Conservation (phyloP, 140 eudicot species). For the Flaveria floridana region DNA sequence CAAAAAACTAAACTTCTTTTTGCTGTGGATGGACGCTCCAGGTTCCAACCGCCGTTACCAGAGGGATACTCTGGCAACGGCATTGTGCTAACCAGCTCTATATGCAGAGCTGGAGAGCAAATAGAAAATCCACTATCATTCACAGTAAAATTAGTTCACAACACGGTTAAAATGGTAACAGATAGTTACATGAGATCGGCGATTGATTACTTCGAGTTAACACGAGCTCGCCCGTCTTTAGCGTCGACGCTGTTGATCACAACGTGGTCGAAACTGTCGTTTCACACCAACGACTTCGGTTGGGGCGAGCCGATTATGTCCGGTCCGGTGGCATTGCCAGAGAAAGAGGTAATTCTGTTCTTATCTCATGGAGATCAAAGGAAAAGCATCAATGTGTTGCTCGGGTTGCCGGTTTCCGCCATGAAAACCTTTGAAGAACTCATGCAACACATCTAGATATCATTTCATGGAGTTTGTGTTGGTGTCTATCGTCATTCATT, state of each 20-base stretch:
- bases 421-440: constrained; percentile 68
- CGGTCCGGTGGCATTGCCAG: constrained; percentile 78
- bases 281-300: constrained; percentile 73
- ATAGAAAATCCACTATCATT: constrained; percentile 47
- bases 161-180: constrained; percentile 51
- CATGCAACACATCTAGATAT: constrained; percentile 39
- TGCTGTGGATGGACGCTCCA: constrained; percentile 79
- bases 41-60: constrained; percentile 65
- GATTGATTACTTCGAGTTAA: constrained; percentile 68
- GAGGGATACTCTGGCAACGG: constrained; percentile 68
- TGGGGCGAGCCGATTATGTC: constrained; percentile 76
- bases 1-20: constrained; percentile 76
- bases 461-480: constrained; percentile 23
- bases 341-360: constrained; percentile 69
- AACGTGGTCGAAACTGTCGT: constrained; percentile 72
- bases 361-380: constrained; percentile 68
- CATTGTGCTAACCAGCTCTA: constrained; percentile 61
- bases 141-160: constrained; percentile 58
- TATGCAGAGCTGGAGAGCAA: constrained; percentile 59
- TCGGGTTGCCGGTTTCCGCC: constrained; percentile 76
- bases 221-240: constrained; percentile 77
- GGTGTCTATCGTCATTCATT: neutral
- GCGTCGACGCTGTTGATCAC: constrained; percentile 67
- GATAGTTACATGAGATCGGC: constrained; percentile 79
- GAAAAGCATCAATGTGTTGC: constrained; percentile 67